Evolutionary conservation across 139 green algal species (phyloP).

Genomic region (Mesotaenium endlicherianum): DNA sequence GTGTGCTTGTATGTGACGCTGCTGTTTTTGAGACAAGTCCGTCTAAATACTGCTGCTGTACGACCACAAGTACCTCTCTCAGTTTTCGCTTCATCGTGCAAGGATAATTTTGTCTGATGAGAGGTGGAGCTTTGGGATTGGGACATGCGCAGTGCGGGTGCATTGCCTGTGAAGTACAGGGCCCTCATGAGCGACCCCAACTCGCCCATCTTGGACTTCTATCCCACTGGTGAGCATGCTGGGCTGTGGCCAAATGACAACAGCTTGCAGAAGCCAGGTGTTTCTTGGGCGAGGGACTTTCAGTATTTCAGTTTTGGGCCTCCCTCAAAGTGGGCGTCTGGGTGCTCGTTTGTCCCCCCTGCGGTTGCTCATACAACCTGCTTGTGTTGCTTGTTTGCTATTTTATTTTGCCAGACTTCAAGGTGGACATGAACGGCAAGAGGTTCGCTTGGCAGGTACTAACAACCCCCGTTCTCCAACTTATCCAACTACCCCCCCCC

Average conservation of each 20-base stretch:
- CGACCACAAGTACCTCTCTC: no score
- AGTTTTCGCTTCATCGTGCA: no score
- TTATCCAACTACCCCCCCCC: background rate
- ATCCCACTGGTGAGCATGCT: conserved; percentile 70
- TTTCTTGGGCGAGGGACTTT: background rate
- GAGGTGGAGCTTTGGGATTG: no score
- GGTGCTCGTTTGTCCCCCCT: background rate
- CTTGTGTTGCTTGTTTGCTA: no score
- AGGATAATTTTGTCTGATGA: no score
- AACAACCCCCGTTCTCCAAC: background rate
- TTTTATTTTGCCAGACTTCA: conserved; percentile 67
- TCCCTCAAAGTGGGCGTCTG: background rate
- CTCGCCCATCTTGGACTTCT: conserved; percentile 96
- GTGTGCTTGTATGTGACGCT: no score
- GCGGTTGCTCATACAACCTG: background rate
- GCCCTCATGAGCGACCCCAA: conserved; percentile 74
- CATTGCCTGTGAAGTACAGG: conserved; percentile 68
- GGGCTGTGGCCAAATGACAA: background rate
- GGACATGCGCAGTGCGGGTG: conserved; percentile 72
- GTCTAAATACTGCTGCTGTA: background rate
- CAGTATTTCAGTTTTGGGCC: background rate
- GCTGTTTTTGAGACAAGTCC: no score
- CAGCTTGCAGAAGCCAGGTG: conserved; percentile 7
- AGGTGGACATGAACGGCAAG: conserved; percentile 98
- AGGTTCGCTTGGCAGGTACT: conserved; percentile 83